Conservation (phyloP, 2,329 filamentous ascomycete genomes). For the Herpotrichia juniperi region DNA sequence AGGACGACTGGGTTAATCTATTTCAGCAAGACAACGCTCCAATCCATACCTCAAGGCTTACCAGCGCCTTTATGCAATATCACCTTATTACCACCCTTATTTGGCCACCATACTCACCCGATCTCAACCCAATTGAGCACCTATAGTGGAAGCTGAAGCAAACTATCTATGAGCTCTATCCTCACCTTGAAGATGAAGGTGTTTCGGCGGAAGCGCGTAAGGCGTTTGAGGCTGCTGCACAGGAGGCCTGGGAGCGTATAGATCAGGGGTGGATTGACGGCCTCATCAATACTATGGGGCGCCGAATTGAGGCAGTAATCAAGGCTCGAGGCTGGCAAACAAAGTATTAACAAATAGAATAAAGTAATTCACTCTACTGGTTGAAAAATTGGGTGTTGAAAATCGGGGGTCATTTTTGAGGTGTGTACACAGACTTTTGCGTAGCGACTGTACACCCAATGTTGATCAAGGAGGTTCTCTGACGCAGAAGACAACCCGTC, state of each 20-base stretch:
- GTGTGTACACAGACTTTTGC: too few species aligned
- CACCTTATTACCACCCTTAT: not conserved
- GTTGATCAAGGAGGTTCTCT: too few species aligned
- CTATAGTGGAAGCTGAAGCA: conserved; percentile 22
- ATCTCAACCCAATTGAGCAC: conserved; percentile 34
- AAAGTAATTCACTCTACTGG: too few species aligned
- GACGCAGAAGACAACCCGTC: too few species aligned
- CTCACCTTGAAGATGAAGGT: conserved; percentile 13
- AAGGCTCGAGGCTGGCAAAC: not conserved
- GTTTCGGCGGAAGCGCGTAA: not conserved
- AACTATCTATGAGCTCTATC: conserved; percentile 13
- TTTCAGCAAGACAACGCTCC: conserved; percentile 1
- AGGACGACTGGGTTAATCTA: not conserved
- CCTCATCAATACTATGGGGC: not conserved
- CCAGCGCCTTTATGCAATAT: not conserved
- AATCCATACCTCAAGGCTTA: not conserved
- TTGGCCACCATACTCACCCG: conserved; percentile 8
- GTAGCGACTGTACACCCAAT: too few species aligned
- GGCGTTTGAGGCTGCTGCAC: not conserved
- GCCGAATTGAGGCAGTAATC: not conserved
- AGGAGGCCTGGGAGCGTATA: not conserved
- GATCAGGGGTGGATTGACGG: not conserved
- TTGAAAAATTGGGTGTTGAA: too few species aligned
- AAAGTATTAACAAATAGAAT: too few species aligned
- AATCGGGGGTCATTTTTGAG: too few species aligned